Conservation (phyloP, 371 early-diverging fungal species). For the Batkoa obscura region DNA sequence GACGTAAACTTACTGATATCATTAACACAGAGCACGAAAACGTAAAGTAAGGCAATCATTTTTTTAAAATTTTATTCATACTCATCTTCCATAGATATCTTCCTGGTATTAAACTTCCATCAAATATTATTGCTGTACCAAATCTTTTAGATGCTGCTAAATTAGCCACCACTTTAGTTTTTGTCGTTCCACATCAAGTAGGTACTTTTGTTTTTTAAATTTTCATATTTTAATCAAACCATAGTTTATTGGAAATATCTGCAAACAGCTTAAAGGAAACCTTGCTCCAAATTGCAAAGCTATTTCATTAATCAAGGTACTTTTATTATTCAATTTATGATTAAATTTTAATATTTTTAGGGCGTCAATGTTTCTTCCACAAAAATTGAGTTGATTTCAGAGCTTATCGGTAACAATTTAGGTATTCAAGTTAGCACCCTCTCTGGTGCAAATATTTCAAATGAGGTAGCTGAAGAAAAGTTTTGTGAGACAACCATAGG, state of each 20-base stretch:
- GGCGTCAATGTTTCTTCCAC: conserved; percentile 9
- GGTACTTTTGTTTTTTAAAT: not conserved
- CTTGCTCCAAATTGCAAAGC: conserved; percentile 55
- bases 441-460: conserved; percentile 98
- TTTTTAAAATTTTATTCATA: not conserved
- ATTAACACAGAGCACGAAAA: conserved; percentile 92
- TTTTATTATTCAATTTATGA: conserved; percentile 34
- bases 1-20: conserved; percentile 77
- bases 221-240: not conserved
- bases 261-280: conserved; percentile 55
- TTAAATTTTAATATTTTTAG: not conserved
- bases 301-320: conserved; percentile 90
- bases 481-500: conserved; percentile 95
- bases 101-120: conserved; percentile 72
- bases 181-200: conserved; percentile 93
- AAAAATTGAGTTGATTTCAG: conserved; percentile 67
- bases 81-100: conserved; percentile 32
- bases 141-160: conserved; percentile 54
- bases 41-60: conserved; percentile 39
- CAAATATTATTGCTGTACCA: conserved; percentile 79
- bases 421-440: conserved; percentile 62
- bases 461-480: conserved; percentile 82
- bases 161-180: conserved; percentile 76
- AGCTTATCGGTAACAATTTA: conserved; percentile 62
- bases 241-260: conserved; percentile 66